phyloP scores from a whole-genome alignment of 176 grass and related monocot genomes.

The Areca catechu region DNA sequence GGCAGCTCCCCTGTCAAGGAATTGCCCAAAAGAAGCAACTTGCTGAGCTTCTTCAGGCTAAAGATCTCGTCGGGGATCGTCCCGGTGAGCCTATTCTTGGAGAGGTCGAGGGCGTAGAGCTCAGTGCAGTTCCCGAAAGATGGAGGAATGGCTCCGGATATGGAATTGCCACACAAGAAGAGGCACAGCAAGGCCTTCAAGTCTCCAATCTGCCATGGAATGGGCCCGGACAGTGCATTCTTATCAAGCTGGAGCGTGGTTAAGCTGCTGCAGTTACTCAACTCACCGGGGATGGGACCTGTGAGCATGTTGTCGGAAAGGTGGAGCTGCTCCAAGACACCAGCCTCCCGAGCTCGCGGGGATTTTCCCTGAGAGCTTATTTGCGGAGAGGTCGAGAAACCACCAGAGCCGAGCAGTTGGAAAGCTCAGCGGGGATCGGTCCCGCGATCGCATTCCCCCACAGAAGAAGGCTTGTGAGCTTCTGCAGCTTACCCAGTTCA shows the following conservation, averaged over 20 bases:
- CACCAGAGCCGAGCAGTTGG: conserved; percentile 58
- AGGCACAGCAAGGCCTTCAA: conserved; percentile 60
- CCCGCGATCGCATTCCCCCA: conserved; percentile 70
- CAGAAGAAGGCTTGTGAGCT: conserved; percentile 74
- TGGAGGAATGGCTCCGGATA: conserved; percentile 48
- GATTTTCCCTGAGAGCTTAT: conserved; percentile 55
- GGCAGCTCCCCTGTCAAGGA: conserved; percentile 56
- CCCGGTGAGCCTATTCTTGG: conserved; percentile 58
- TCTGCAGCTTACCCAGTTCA: conserved; percentile 61
- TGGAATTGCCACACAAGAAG: conserved; percentile 77
- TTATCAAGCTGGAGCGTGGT: conserved; percentile 81
- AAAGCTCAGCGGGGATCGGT: conserved; percentile 56
- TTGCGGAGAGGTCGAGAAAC: conserved; percentile 74
- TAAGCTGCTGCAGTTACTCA: conserved; percentile 76
- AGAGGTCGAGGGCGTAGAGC: conserved; percentile 77
- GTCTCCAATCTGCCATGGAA: conserved; percentile 53
- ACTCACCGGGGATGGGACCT: conserved; percentile 38
- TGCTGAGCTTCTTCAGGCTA: conserved; percentile 81
- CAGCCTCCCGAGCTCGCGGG: conserved; percentile 51
- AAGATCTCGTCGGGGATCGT: conserved; percentile 77
- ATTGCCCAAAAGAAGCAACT: conserved; percentile 78
- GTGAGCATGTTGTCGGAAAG: conserved; percentile 75
- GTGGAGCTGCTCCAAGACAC: conserved; percentile 72
- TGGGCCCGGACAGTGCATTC: conserved; percentile 47
- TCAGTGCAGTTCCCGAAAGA: conserved; percentile 66